Base-by-base conservation (phyloP, 768 basidiomycete species). In the Botryobasidium botryosum region DNA sequence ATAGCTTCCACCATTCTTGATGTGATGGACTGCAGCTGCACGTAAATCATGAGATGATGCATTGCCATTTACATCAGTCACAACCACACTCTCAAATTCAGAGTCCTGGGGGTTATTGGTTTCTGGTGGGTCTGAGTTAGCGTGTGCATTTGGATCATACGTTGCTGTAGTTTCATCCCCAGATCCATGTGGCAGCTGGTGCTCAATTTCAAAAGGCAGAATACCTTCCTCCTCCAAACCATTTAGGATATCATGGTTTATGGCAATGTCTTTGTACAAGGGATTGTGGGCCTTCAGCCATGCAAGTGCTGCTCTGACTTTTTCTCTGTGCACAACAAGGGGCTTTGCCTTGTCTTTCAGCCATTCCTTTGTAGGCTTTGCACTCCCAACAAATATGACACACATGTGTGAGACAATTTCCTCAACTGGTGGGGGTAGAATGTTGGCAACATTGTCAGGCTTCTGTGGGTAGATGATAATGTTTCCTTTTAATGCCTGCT, bases 401-500 rank as follows among this genome's bases (percentile, higher is more conserved):
- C 51, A 52, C 5, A 52, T 41, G 21, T 49, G 43, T 4, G 40
- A 46, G 6, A 41, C 36, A 1, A 52, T 47, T 3, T 53, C 52
- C 17, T 49, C 48, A 12, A 49, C 17, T 6, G 52, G 43, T 4
- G 47, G 52, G 4, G 52, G 52, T 18, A 53, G 28, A 13, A 51
- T 5, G 13, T 32, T 26, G 18, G 26, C 26, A 8, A 52, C 6
- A 17, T 27, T 35, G 15, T 49, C 40, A 12, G 49, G 50, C 15
- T 44, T 24, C 21, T 40, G 35, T 8, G 50, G 48, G 38, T 33
- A 50, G 13, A 50, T 35, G n/a, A 51, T 49, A 28, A 48, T 47
- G 27, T 51, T 27, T n/a, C 36, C 50, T 35, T 26, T 43, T 13
- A 15, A 10, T 12, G 27, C 40, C 28, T 17, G 17, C 27, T 45